Evolutionary conservation across 768 basidiomycete species (phyloP), one percentile per base, ranked within the genome.

Genomic region (Boletus rufocinnamomeus): DNA sequence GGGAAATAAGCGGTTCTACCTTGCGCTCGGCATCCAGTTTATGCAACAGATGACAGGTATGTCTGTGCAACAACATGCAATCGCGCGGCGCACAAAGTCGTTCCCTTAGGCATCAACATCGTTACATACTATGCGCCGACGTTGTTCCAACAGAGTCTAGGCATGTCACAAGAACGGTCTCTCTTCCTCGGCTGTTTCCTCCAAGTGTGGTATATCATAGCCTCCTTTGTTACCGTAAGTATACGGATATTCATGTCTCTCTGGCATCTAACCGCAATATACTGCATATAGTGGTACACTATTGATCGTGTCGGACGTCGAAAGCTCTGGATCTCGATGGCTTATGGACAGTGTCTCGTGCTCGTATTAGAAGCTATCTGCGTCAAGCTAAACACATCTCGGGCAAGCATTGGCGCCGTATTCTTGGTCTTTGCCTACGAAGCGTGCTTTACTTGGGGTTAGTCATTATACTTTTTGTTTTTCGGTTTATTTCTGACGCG

Each of bases 281-380:
- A 23, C 21, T 10, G 6, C 21, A 34, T 49, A 3, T 16, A 49
- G 48, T 49, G 48, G 48, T 49, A 49, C 21, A 49, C 48, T 23
- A 49, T 49, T 14, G 48, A 49, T 49, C 48, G 32, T 23, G 14
- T 49, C 48, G 32, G 48, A 21, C 32, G 48, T 30, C 48, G 48
- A 13, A 49, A 49, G 32, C 48, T 49, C 13, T 49, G 48, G 48
- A 49, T 49, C 8, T 49, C 48, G 48, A 49, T 49, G 48, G 48
- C 48, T 16, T 49, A 34, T 9, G 32, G 30, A 16, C 48, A 49
- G 32, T 49, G 48, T 49, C 48, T 49, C 32, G 32, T 49, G 13
- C 48, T 49, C 21, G 13, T 49, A 6, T 34, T 49, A 10, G 48
- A 49, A 49, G 48, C 48, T 10, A 49, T 49, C 2, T 49, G 48